Conservation (phyloP, 495 filamentous ascomycete genomes). For the Penicillium robsamsonii region DNA sequence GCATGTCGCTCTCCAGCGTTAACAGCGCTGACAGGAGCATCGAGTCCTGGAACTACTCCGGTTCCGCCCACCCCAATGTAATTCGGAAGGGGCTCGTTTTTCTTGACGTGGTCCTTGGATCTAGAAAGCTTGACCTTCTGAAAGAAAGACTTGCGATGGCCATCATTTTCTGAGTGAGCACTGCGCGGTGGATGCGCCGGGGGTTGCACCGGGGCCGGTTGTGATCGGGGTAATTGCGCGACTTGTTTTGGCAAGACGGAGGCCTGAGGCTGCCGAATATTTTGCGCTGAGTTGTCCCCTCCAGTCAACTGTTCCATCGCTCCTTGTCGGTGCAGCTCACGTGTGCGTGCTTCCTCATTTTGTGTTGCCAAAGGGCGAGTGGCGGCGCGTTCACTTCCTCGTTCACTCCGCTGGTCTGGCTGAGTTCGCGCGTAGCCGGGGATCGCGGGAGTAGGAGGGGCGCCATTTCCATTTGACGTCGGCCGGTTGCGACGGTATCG, state of each 20-base stretch:
- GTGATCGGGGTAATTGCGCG: neutral
- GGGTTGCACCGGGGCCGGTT: neutral
- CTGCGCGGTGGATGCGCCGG: conserved; percentile 1
- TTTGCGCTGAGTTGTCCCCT: conserved; percentile 18
- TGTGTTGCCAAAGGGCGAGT: conserved; percentile 3
- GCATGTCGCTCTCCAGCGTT: conserved; percentile 77
- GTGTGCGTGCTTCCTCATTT: conserved; percentile 40
- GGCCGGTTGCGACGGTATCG: conserved; percentile 52
- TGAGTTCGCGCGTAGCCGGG: conserved; percentile 21
- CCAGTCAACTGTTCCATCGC: conserved; percentile 41
- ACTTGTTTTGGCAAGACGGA: neutral
- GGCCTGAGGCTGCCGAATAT: conserved; percentile 14
- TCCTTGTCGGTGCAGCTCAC: conserved; percentile 38
- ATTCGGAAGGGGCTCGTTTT: conserved; percentile 13
- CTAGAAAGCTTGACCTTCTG: conserved; percentile 28
- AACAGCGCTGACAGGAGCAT: conserved; percentile 80
- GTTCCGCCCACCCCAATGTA: conserved; percentile 40
- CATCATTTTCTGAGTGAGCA: neutral
- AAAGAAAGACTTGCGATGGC: conserved; percentile 24
- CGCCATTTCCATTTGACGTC: conserved; percentile 21
- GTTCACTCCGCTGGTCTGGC: conserved; percentile 1
- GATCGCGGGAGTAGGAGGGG: conserved; percentile 27
- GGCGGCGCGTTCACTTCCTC: conserved; percentile 8
- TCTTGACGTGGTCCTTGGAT: conserved; percentile 17
- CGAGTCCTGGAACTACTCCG: conserved; percentile 61